phyloP scores from a whole-genome alignment of 2,329 filamentous ascomycete genomes.

The Arthrobotrys sinensis region DNA sequence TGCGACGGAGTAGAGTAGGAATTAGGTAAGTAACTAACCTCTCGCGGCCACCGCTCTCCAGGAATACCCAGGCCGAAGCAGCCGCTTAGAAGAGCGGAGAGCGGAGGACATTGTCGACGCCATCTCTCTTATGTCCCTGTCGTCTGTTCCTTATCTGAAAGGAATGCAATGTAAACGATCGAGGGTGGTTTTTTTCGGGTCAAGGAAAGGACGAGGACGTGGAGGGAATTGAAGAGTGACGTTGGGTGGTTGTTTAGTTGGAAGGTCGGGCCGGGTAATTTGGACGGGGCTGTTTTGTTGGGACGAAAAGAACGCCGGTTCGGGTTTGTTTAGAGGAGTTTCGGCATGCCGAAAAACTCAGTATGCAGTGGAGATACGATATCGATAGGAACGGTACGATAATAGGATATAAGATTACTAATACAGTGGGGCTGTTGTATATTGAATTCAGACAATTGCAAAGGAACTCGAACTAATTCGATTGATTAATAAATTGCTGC shows the following conservation, averaged over 20 bases:
- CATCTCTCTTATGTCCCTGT: conserved; percentile 5
- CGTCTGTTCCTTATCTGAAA: not conserved
- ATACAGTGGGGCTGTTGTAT: too few species aligned
- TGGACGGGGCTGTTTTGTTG: conserved; percentile 51
- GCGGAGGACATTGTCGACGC: conserved; percentile 59
- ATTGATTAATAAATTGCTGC: too few species aligned
- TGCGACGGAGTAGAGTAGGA: not conserved
- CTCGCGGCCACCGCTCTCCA: conserved; percentile 43
- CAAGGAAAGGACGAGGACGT: not conserved
- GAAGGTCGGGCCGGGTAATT: conserved; percentile 56
- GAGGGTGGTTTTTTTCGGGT: not conserved
- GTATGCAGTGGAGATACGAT: too few species aligned
- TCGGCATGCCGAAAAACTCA: conserved; percentile 56
- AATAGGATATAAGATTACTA: too few species aligned
- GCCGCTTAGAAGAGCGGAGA: conserved; percentile 45
- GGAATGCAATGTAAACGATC: not conserved
- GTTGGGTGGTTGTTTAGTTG: conserved; percentile 14
- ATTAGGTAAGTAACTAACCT: conserved; percentile 18
- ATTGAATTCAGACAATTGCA: too few species aligned
- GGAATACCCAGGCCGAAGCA: conserved; percentile 38
- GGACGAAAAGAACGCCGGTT: conserved; percentile 23
- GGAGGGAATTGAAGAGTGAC: conserved; percentile 20
- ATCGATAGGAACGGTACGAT: too few species aligned
- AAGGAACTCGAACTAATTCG: too few species aligned
- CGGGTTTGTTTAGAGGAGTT: not conserved